Evolutionary conservation across 345 rosid genomes (phyloP).

Genomic region (Pugionium dolabratum): DNA sequence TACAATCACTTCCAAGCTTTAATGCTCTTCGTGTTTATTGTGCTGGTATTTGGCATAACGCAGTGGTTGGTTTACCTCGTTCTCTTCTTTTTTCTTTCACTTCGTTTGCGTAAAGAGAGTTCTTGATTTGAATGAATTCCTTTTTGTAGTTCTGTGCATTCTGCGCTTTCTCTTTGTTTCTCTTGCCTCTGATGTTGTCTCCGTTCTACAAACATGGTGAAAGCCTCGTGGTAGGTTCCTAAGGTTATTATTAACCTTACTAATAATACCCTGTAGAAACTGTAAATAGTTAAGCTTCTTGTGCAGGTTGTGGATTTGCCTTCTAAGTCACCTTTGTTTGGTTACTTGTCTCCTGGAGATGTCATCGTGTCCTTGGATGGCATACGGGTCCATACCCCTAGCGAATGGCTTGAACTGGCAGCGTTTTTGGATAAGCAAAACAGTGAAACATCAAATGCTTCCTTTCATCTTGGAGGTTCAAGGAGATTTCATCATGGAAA

Average conservation of each 20-base stretch:
- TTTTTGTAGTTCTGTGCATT: conserved; percentile 59
- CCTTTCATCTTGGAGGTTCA: conserved; percentile 40
- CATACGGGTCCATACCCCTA: conserved; percentile 47
- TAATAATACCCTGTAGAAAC: neutral
- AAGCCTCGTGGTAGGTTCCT: conserved; percentile 49
- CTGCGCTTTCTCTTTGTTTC: conserved; percentile 57
- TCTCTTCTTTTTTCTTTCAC: neutral
- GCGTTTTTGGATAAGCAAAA: conserved; percentile 46
- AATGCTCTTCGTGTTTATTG: conserved; percentile 73
- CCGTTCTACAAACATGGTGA: conserved; percentile 66
- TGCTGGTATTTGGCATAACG: conserved; percentile 98
- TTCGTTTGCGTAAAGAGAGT: neutral
- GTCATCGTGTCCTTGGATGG: conserved; percentile 73
- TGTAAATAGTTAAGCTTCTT: conserved; percentile 22
- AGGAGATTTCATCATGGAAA: conserved; percentile 43
- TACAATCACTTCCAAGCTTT: conserved; percentile 54
- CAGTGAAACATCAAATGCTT: conserved; percentile 42
- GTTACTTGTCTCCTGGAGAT: conserved; percentile 79
- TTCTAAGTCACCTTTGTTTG: conserved; percentile 61
- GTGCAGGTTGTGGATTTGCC: conserved; percentile 72
- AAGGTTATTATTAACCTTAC: neutral
- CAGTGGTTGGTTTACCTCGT: conserved; percentile 50
- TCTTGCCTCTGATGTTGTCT: conserved; percentile 60
- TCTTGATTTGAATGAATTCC: conserved; percentile 2
- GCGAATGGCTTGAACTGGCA: conserved; percentile 65